These are phyloP conservation scores for Botrytis medusae DNA, from an alignment of 2,329 filamentous ascomycete species.

Conservation along the genomic window DNA sequence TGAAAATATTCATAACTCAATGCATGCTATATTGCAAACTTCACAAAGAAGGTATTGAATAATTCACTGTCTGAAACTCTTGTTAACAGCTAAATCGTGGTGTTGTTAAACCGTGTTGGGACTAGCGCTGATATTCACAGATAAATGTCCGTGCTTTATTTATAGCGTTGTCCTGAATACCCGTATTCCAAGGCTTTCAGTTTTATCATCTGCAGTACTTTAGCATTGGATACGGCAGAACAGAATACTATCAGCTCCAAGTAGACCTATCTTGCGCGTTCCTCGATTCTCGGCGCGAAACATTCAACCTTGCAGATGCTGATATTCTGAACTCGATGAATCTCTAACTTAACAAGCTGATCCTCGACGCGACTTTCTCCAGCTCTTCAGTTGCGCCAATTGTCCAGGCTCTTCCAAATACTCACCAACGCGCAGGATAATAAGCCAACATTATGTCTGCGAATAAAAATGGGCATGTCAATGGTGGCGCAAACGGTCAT, in stretches of 20 bases:
- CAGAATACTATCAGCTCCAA: background rate
- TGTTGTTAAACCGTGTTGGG: constrained; percentile 9
- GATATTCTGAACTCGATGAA: constrained; percentile 9
- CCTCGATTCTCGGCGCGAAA: background rate
- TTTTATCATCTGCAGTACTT: constrained; percentile 11
- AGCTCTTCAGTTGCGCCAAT: constrained; percentile 16
- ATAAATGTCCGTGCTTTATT: constrained; percentile 13
- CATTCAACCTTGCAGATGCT: constrained; percentile 1
- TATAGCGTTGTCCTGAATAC: constrained; percentile 15
- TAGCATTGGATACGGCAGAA: constrained; percentile 4
- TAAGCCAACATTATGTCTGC: constrained; percentile 32
- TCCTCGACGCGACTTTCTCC: constrained; percentile 22
- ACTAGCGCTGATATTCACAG: background rate
- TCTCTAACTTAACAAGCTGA: constrained; percentile 10
- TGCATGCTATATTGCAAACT: background rate
- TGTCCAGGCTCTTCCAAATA: constrained; percentile 10
- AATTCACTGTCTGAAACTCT: background rate
- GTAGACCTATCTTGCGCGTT: background rate
- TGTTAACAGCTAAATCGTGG: background rate
- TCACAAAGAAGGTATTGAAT: background rate
- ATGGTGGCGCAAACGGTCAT: constrained; percentile 36
- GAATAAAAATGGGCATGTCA: constrained; percentile 30
- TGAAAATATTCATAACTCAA: background rate
- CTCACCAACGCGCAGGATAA: constrained; percentile 9
- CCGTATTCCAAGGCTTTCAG: constrained; percentile 16